These are phyloP conservation scores for Irpex lacteus DNA, from an alignment of 1,284 basidiomycete genomes.

Conservation along the genomic window DNA sequence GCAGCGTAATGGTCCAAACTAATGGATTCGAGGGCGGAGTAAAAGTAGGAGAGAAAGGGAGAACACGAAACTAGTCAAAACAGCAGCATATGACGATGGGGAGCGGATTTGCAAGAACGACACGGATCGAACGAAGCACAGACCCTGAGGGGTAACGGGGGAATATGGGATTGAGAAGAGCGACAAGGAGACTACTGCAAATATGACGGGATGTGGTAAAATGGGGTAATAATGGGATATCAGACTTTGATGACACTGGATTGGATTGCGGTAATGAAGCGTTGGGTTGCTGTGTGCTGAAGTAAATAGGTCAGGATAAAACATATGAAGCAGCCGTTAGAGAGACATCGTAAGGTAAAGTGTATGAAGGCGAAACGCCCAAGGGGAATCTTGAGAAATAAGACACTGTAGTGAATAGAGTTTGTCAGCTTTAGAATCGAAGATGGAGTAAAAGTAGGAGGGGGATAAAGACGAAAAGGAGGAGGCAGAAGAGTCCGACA, in stretches of 20 bases:
- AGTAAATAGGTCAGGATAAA: conserved; percentile 9
- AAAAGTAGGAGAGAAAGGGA: conserved; percentile 3
- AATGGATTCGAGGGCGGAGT: not conserved
- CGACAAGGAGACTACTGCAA: conserved; percentile 9
- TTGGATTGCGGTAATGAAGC: conserved; percentile 4
- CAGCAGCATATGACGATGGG: conserved; percentile 16
- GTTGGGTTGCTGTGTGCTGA: conserved; percentile 4
- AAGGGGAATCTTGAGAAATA: not conserved
- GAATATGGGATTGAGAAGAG: conserved; percentile 5
- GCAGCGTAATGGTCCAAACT: conserved; percentile 12
- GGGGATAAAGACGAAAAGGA: conserved; percentile 2
- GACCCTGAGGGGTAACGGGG: not conserved
- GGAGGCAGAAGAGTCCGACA: conserved; percentile 9
- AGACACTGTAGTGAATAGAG: conserved; percentile 15
- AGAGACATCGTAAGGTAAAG: conserved; percentile 16
- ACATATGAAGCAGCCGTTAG: conserved; percentile 18
- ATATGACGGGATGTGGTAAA: not conserved
- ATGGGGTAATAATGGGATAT: conserved; percentile 5
- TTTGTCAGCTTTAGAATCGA: conserved; percentile 6
- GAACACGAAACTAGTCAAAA: conserved; percentile 15
- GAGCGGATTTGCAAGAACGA: conserved; percentile 14
- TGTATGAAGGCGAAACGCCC: conserved; percentile 10
- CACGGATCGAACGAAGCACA: conserved; percentile 6
- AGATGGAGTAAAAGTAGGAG: conserved; percentile 1
- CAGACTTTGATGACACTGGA: not conserved